These are phyloP conservation scores for Penicilliopsis zonata DNA, from an alignment of 495 filamentous ascomycete genomes.

Conservation along the genomic window DNA sequence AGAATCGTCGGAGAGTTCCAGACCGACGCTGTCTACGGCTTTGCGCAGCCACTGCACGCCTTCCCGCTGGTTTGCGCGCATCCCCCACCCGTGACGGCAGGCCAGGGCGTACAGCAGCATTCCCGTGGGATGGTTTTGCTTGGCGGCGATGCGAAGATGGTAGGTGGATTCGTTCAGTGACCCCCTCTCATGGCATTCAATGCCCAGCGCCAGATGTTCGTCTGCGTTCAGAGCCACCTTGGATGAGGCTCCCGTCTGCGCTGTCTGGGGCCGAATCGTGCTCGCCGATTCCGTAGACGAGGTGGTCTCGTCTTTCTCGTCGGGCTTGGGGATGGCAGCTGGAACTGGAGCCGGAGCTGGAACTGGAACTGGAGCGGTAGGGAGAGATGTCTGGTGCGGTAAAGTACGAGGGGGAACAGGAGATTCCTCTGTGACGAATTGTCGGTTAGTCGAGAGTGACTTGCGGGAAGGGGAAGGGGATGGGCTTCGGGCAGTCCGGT, in stretches of 20 bases:
- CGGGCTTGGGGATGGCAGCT: conserved; percentile 9
- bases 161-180: conserved; percentile 86
- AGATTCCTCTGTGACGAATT: conserved; percentile 7
- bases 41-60: conserved; percentile 83
- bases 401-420: no score
- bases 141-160: conserved; percentile 83
- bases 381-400: no score
- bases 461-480: conserved; percentile 17
- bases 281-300: conserved; percentile 55
- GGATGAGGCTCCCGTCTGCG: conserved; percentile 21
- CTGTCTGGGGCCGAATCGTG: conserved; percentile 47
- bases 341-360: no score
- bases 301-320: conserved; percentile 36
- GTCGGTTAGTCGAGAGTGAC: conserved; percentile 11
- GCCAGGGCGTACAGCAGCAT: conserved; percentile 96
- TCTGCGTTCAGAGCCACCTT: conserved; percentile 56
- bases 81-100: conserved; percentile 97
- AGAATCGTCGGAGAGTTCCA: conserved; percentile 76
- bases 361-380: no score
- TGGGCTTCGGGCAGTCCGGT: conserved; percentile 23
- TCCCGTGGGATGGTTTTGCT: conserved; percentile 71
- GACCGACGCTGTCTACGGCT: conserved; percentile 71
- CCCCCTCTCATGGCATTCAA: conserved; percentile 78
- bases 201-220: conserved; percentile 77
- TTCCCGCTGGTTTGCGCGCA: conserved; percentile 80